phyloP scores from a whole-genome alignment of 2,329 filamentous ascomycete genomes.

The Dothidotthia symphoricarpi region DNA sequence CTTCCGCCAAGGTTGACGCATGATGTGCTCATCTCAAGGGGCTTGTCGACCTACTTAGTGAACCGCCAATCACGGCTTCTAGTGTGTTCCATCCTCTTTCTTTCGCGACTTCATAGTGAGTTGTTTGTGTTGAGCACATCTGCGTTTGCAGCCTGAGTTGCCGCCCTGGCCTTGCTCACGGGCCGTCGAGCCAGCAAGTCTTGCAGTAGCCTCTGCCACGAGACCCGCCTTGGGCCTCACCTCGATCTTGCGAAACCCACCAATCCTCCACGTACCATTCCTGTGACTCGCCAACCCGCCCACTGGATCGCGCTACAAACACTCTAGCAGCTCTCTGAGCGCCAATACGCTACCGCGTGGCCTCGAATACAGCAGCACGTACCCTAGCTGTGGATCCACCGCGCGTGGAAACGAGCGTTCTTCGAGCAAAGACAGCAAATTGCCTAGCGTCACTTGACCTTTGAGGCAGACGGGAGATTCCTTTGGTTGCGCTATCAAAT shows the following conservation, averaged over 20 bases:
- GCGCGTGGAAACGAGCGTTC: conserved; percentile 17
- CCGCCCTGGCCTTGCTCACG: conserved; percentile 13
- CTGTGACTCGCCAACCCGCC: conserved; percentile 22
- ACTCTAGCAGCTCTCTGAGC: conserved; percentile 2
- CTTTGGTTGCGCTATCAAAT: conserved; percentile 7
- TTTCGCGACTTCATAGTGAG: no score
- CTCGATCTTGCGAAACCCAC: conserved; percentile 15
- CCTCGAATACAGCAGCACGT: conserved; percentile 17
- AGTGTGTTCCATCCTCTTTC: conserved; percentile 2
- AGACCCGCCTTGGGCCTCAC: conserved; percentile 31
- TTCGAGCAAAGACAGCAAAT: conserved; percentile 22
- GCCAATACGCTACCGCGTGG: conserved; percentile 21
- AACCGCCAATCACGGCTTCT: conserved; percentile 24
- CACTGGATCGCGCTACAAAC: background rate
- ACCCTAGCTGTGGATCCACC: no score
- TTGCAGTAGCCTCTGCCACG: conserved; percentile 29
- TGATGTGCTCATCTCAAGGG: conserved; percentile 18
- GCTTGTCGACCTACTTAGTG: conserved; percentile 15
- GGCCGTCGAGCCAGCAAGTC: conserved; percentile 25
- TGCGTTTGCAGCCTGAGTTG: conserved; percentile 12
- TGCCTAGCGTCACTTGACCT: conserved; percentile 32
- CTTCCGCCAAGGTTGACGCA: conserved; percentile 14
- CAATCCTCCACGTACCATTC: conserved; percentile 24
- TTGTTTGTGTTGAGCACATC: conserved; percentile 1
- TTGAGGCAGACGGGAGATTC: conserved; percentile 16